Evolutionary conservation across 2,329 filamentous ascomycete species (phyloP), one percentile per base, ranked within the genome.

Genomic region (Nectriaceae sp.): DNA sequence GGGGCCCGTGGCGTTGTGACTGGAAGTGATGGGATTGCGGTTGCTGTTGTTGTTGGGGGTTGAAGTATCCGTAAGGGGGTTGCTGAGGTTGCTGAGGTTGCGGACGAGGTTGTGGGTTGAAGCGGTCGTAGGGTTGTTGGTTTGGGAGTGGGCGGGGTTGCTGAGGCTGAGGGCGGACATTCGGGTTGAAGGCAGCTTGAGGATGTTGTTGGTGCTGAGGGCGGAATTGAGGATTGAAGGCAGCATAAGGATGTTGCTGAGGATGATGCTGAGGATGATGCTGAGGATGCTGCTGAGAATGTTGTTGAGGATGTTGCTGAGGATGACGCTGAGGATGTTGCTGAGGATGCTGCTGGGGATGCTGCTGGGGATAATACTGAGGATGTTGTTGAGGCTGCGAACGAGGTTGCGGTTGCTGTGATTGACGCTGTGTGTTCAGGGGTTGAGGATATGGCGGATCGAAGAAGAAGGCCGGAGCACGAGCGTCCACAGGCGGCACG

Each of bases 401-500:
- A 22, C 59, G 49, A n/a, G 24, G 60, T 16, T 45, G 49, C 21
- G 52, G 53, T 31, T 61, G 54, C 21, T 52, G 44, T 15, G 57
- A 50, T 35, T 36, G 45, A n/a, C n/a, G 33, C n/a, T 39, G 16
- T 20, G 16, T 4, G 21, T 54, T 53, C 36, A 62, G 49, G 43
- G 60, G 60, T 6, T 57, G 53, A 16, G 60, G 60, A 29, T 60
- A 63, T 8, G 55, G 52, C 19, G 61, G 55, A 11, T 54, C 44
- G 26, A 60, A 56, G 43, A 50, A 60, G 42, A 60, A 55, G n/a
- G 63, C 46, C 31, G 57, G 58, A 6, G 52, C 37, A 24, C 47
- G 48, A 18, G 51, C 35, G 15, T 59, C 47, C 8, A 40, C 40
- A 33, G 48, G 45, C 10, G 47, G 40, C 5, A 40, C 20, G 16